These are phyloP conservation scores for Colletotrichum neosansevieriae DNA, from an alignment of 2,329 filamentous ascomycete genomes.

Conservation along the genomic window DNA sequence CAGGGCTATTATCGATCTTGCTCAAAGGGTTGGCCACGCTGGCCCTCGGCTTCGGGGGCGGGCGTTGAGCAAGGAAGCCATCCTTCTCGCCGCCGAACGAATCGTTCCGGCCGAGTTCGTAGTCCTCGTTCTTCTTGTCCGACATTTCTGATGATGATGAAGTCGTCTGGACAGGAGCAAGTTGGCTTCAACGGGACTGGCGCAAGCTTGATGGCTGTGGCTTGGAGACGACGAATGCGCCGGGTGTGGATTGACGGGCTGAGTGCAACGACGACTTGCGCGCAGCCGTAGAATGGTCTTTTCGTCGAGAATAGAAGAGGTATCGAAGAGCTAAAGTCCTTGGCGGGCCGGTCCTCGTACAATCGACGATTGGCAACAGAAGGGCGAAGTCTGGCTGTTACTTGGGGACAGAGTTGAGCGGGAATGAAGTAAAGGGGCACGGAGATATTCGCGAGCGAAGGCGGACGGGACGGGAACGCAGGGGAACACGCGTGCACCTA, in stretches of 20 bases:
- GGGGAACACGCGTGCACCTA: slow-evolving; percentile 39
- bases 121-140: slow-evolving; percentile 91
- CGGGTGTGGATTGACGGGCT: not conserved
- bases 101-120: slow-evolving; percentile 77
- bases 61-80: slow-evolving; percentile 60
- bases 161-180: slow-evolving; percentile 43
- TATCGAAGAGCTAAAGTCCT: slow-evolving; percentile 6
- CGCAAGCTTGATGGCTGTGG: not conserved
- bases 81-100: slow-evolving; percentile 64
- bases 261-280: not conserved
- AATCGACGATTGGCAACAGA: slow-evolving; percentile 9
- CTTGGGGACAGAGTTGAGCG: not conserved
- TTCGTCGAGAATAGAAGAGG: not conserved
- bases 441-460: slow-evolving; percentile 22
- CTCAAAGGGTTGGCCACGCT: slow-evolving; percentile 51
- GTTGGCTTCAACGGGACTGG: slow-evolving; percentile 5
- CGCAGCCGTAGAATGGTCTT: not conserved
- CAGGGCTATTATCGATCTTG: slow-evolving; percentile 79
- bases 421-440: slow-evolving; percentile 27
- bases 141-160: slow-evolving; percentile 70
- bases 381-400: slow-evolving; percentile 6
- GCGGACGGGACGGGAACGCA: slow-evolving; percentile 30
- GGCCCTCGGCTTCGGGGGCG: slow-evolving; percentile 50
- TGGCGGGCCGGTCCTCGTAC: slow-evolving; percentile 1
- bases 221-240: slow-evolving; percentile 20